Percentiles rank a stretch among this genome's conserved stretches.
phyloP scores from a whole-genome alignment of 2,329 filamentous ascomycete species.

The Pseudonectria foliicola region DNA sequence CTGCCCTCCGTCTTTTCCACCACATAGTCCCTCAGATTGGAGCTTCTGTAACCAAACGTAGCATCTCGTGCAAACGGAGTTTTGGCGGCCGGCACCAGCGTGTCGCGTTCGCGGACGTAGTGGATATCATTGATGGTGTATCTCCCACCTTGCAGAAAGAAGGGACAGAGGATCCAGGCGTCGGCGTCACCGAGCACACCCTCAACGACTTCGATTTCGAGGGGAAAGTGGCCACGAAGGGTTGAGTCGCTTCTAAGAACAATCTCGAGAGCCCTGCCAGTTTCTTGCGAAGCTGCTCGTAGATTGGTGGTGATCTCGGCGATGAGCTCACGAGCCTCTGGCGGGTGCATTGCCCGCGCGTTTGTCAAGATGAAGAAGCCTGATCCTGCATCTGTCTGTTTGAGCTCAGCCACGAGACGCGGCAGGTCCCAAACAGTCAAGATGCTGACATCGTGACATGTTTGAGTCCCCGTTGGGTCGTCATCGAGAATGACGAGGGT shows the following conservation, averaged over 20 bases:
- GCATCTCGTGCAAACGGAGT: constrained; percentile 52
- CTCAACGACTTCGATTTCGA: constrained; percentile 46
- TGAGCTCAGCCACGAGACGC: constrained; percentile 38
- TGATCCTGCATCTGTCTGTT: constrained; percentile 22
- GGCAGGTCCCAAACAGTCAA: constrained; percentile 45
- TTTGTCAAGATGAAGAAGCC: constrained; percentile 58
- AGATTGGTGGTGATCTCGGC: constrained; percentile 44
- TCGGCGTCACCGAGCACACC: constrained; percentile 42
- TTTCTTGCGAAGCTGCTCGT: constrained; percentile 33
- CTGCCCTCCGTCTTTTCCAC: constrained; percentile 43
- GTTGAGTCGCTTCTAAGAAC: constrained; percentile 52
- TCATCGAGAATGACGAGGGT: constrained; percentile 42
- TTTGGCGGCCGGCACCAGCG: constrained; percentile 32
- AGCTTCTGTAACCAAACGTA: constrained; percentile 49
- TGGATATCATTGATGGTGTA: constrained; percentile 52
- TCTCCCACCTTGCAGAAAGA: constrained; percentile 52
- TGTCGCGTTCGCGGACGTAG: constrained; percentile 46
- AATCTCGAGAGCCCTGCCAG: constrained; percentile 40
- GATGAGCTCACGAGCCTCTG: constrained; percentile 40
- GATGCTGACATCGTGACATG: constrained; percentile 50
- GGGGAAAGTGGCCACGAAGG: constrained; percentile 48
- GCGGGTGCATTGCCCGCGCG: constrained; percentile 46
- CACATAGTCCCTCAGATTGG: constrained; percentile 39
- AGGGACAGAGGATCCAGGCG: constrained; percentile 49
- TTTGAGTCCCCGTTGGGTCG: constrained; percentile 54